phyloP scores from a whole-genome alignment of 257 asterid genomes.

The Lycium barbarum region DNA sequence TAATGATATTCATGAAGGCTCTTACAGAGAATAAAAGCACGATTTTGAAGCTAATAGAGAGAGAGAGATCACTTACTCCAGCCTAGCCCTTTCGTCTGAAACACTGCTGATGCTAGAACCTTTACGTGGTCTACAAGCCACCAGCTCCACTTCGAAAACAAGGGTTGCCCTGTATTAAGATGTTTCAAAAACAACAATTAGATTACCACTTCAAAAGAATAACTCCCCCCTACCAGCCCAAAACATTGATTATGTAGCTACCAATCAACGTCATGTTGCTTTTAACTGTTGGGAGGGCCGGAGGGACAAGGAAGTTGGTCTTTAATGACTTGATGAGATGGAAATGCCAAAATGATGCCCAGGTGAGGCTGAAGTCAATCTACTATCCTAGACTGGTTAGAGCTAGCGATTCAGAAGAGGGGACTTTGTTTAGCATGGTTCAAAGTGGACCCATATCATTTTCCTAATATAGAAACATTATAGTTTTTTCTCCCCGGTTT shows the following conservation, averaged over 20 bases:
- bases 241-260: not conserved
- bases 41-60: not conserved
- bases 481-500: not conserved
- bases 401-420: slow-evolving; percentile 3
- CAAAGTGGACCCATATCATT: not conserved
- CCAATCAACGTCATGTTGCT: not conserved
- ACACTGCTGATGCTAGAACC: slow-evolving; percentile 89
- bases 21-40: not conserved
- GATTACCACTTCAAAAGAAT: slow-evolving; percentile 10
- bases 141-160: slow-evolving; percentile 93
- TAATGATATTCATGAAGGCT: not conserved
- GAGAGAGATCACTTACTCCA: slow-evolving; percentile 65
- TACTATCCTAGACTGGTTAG: not conserved
- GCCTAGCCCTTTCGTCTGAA: slow-evolving; percentile 90
- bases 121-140: slow-evolving; percentile 91
- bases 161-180: slow-evolving; percentile 72
- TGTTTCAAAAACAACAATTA: slow-evolving; percentile 10
- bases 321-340: not conserved
- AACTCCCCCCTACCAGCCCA: not conserved
- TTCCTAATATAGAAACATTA: not conserved
- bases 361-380: not conserved
- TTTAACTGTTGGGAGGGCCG: not conserved
- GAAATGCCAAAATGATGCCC: not conserved
- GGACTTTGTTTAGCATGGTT: not conserved
- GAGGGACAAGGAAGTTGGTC: slow-evolving; percentile 26